Evolutionary conservation across 2,329 filamentous ascomycete species (phyloP).

Genomic region (Rutstroemia sp.): DNA sequence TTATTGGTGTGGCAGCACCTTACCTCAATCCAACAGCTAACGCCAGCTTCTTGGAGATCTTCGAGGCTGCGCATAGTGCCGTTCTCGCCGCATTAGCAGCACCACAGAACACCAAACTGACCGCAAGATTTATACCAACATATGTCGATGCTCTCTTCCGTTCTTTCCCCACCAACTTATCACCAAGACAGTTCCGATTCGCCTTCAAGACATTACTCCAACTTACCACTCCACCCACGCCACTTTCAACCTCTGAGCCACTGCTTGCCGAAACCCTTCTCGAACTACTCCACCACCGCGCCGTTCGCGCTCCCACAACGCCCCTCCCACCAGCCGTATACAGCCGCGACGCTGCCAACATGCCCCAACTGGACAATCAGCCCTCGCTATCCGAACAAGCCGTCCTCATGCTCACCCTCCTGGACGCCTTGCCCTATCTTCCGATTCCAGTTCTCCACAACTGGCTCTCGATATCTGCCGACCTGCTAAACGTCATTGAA

Average conservation of each 20-base stretch:
- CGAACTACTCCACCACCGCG: conserved; percentile 55
- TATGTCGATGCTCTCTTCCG: conserved; percentile 62
- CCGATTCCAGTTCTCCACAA: conserved; percentile 52
- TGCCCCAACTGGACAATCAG: conserved; percentile 17
- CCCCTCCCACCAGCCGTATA: conserved; percentile 29
- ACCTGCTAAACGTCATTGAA: conserved; percentile 48
- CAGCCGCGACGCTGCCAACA: conserved; percentile 26
- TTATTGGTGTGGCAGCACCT: conserved; percentile 54
- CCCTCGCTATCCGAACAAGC: conserved; percentile 51
- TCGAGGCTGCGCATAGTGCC: conserved; percentile 65
- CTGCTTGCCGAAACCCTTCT: conserved; percentile 57
- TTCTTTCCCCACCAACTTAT: conserved; percentile 59
- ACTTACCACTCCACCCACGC: conserved; percentile 57
- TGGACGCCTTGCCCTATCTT: conserved; percentile 57
- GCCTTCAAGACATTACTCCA: conserved; percentile 63
- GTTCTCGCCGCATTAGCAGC: conserved; percentile 62
- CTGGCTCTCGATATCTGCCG: conserved; percentile 57
- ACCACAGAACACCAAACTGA: conserved; percentile 53
- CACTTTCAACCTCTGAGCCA: conserved; percentile 52
- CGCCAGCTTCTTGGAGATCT: conserved; percentile 50
- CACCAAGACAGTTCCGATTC: conserved; percentile 60
- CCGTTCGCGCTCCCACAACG: conserved; percentile 44
- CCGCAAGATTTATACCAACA: conserved; percentile 55
- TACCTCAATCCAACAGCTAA: conserved; percentile 46
- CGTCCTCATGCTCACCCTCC: conserved; percentile 53